These are phyloP conservation scores for Ogataea populi-albae DNA, from an alignment of 805 yeast genomes.

Conservation along the genomic window DNA sequence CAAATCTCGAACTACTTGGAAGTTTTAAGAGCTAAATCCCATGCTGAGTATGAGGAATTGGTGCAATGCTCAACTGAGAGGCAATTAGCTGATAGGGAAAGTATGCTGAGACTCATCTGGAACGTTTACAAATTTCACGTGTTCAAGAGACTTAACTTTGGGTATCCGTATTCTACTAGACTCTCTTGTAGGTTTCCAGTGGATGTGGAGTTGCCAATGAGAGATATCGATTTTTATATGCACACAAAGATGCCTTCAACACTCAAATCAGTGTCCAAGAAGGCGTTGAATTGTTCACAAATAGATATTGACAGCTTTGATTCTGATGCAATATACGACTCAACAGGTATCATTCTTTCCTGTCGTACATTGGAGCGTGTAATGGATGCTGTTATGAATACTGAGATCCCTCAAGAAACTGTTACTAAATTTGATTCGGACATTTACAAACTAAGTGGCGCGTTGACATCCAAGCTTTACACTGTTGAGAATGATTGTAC, in stretches of 20 bases:
- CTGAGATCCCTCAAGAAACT: conserved; percentile 25
- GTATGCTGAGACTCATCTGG: conserved; percentile 37
- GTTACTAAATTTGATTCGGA: conserved; percentile 25
- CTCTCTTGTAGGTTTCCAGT: conserved; percentile 28
- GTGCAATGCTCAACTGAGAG: conserved; percentile 29
- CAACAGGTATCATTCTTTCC: conserved; percentile 30
- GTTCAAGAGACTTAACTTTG: conserved; percentile 34
- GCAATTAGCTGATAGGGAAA: conserved; percentile 35
- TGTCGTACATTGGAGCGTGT: conserved; percentile 33
- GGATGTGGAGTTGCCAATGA: conserved; percentile 35
- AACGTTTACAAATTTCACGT: conserved; percentile 36
- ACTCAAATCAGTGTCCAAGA: conserved; percentile 15
- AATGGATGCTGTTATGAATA: conserved; percentile 32
- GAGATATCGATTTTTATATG: conserved; percentile 25
- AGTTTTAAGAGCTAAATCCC: conserved; percentile 10
- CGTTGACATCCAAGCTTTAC: conserved; percentile 17
- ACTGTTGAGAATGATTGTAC: conserved; percentile 22
- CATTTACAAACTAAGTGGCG: conserved; percentile 21
- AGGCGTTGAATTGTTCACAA: conserved; percentile 11
- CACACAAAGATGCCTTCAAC: conserved; percentile 8
- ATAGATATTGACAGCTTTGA: conserved; percentile 17
- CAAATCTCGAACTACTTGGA: conserved; percentile 11
- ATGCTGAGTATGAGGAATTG: conserved; percentile 26
- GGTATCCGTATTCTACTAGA: conserved; percentile 32
- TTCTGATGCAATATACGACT: conserved; percentile 22